Conservation (phyloP, 225 moss, liverwort and hornwort genomes). For the Pseudisothecium myosuroides region DNA sequence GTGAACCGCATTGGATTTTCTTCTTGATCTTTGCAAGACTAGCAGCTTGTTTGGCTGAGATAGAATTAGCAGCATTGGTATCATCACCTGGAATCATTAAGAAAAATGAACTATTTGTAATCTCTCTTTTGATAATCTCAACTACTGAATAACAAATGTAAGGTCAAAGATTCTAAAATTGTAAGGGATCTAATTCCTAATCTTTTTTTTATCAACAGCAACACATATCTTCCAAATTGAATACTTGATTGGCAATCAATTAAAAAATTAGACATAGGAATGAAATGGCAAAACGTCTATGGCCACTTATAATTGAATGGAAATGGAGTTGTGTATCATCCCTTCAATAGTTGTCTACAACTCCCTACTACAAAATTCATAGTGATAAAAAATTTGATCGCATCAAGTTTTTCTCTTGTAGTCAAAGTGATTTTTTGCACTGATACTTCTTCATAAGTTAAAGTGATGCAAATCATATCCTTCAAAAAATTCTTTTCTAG, state of each 20-base stretch:
- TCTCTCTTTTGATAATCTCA: neutral
- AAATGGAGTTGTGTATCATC: neutral
- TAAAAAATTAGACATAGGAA: neutral
- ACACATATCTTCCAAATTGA: neutral
- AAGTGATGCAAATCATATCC: neutral
- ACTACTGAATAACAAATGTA: neutral
- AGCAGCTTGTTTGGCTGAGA: conserved; percentile 7
- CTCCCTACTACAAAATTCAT: no score
- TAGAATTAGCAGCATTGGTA: neutral
- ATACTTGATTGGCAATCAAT: neutral
- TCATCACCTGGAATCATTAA: neutral
- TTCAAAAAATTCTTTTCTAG: no score
- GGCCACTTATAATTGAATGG: neutral
- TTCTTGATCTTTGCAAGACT: conserved; percentile 21
- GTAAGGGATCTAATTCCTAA: neutral
- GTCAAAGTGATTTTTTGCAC: neutral
- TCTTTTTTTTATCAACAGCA: neutral
- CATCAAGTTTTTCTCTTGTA: neutral
- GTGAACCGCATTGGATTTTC: conserved; percentile 1
- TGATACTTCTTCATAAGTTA: neutral
- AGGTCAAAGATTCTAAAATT: neutral
- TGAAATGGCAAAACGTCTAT: neutral
- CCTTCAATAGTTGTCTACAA: neutral
- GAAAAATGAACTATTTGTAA: neutral
- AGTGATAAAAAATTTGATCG: no score